Evolutionary conservation across 2,329 filamentous ascomycete genomes (phyloP).

Genomic region (Aspergillus fischeri): DNA sequence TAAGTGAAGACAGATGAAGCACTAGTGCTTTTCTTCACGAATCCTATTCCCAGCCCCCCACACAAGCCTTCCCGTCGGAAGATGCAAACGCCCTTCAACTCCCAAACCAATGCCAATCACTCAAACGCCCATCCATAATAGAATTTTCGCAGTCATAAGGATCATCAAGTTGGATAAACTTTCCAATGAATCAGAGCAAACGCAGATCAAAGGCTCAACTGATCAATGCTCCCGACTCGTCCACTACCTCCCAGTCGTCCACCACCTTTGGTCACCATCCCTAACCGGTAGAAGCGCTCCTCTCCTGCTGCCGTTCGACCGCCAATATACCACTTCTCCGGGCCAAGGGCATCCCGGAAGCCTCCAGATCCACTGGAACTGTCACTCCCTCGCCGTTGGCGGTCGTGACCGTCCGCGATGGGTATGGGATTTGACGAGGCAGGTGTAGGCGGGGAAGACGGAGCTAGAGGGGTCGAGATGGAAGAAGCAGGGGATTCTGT

Average conservation of each 20-base stretch:
- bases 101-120: constrained; percentile 2
- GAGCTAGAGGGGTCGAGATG: constrained; percentile 34
- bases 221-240: constrained; percentile 46
- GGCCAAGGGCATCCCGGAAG: constrained; percentile 44
- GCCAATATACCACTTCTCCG: constrained; percentile 51
- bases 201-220: constrained; percentile 42
- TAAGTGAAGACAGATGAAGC: too few relatives aligned
- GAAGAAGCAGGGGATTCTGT: constrained; percentile 36
- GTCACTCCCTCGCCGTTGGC: constrained; percentile 45
- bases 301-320: constrained; percentile 45
- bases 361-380: constrained; percentile 45
- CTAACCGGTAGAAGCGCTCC: constrained; percentile 46
- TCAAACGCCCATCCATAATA: not conserved
- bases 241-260: constrained; percentile 39
- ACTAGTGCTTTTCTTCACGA: not conserved
- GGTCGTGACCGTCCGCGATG: constrained; percentile 32
- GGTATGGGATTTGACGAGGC: constrained; percentile 36
- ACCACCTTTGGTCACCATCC: constrained; percentile 45
- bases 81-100: constrained; percentile 1
- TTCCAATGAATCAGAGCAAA: not conserved
- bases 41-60: not conserved
- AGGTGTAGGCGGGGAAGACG: constrained; percentile 21
- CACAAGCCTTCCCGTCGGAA: not conserved
- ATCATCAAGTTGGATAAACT: not conserved
- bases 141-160: not conserved